Conservation (phyloP, 106 monocot species). For the Apostasia ramifera region DNA sequence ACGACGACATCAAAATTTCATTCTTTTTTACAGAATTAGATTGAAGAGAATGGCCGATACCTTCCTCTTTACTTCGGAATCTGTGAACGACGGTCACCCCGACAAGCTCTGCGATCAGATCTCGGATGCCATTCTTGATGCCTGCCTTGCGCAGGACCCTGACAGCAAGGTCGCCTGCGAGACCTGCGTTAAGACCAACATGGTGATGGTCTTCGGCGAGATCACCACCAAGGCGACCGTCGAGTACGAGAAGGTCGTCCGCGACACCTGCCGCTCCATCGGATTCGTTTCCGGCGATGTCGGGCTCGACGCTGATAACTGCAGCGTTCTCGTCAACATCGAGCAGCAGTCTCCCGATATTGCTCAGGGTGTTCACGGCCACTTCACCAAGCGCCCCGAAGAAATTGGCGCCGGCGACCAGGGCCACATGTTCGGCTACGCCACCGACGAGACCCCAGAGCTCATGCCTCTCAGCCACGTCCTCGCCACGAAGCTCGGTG, state of each 20-base stretch:
- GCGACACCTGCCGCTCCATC: slow-evolving; percentile 31
- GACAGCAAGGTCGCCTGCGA: slow-evolving; percentile 48
- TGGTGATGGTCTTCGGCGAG: neutral
- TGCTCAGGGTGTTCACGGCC: slow-evolving; percentile 33
- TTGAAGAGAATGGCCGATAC: slow-evolving; percentile 11
- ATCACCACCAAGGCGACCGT: slow-evolving; percentile 40
- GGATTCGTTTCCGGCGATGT: slow-evolving; percentile 35
- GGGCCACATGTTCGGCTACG: too few relatives aligned
- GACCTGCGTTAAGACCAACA: slow-evolving; percentile 4
- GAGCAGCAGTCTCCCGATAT: slow-evolving; percentile 29
- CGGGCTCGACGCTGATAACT: slow-evolving; percentile 33
- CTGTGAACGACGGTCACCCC: slow-evolving; percentile 41
- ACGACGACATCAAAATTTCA: too few relatives aligned
- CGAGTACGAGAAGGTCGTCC: slow-evolving; percentile 44
- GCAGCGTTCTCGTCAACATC: slow-evolving; percentile 13
- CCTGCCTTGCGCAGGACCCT: slow-evolving; percentile 38
- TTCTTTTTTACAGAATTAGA: neutral
- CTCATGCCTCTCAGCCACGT: slow-evolving; percentile 41
- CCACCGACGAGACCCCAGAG: slow-evolving; percentile 38
- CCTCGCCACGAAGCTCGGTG: slow-evolving; percentile 37
- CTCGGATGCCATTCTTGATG: slow-evolving; percentile 37
- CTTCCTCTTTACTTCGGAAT: slow-evolving; percentile 45
- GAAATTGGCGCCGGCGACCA: too few relatives aligned
- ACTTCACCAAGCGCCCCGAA: too few relatives aligned
- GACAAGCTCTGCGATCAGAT: slow-evolving; percentile 46